A percentile compares a stretch with the other conserved stretches of the same genome.
Evolutionary conservation across 805 yeast species (phyloP).

Genomic region (Yarrowia porcina): DNA sequence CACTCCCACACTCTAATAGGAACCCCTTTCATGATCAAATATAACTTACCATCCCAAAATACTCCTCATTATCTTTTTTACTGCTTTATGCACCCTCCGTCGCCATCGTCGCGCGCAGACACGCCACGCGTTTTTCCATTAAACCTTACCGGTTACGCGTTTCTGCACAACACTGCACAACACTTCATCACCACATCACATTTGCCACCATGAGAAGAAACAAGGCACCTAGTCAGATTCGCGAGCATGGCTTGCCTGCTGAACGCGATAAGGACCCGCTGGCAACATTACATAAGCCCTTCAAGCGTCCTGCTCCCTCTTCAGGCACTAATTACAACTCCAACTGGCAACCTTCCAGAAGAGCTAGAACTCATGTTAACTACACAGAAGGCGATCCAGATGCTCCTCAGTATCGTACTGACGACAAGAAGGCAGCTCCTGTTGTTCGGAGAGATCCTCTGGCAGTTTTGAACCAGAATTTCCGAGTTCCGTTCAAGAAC

Average conservation of each 20-base stretch:
- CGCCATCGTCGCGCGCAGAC: too few species aligned
- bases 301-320: conserved; percentile 9
- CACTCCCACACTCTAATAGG: too few species aligned
- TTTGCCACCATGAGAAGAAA: background rate
- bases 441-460: background rate
- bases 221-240: conserved; percentile 16
- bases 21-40: too few species aligned
- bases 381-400: background rate
- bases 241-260: conserved; percentile 1
- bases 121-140: background rate
- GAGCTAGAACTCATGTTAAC: background rate
- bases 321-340: background rate
- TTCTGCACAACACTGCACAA: background rate
- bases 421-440: background rate
- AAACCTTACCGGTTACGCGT: background rate
- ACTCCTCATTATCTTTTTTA: too few species aligned
- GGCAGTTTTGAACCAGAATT: conserved; percentile 20
- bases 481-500: conserved; percentile 10
- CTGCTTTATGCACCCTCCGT: too few species aligned
- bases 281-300: background rate
- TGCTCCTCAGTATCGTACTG: background rate
- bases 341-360: background rate
- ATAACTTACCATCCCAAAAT: too few species aligned
- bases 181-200: background rate
- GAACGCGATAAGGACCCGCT: background rate